Evolutionary conservation across 148 eudicot species (phyloP).

Genomic region (Amaranthus cruentus): DNA sequence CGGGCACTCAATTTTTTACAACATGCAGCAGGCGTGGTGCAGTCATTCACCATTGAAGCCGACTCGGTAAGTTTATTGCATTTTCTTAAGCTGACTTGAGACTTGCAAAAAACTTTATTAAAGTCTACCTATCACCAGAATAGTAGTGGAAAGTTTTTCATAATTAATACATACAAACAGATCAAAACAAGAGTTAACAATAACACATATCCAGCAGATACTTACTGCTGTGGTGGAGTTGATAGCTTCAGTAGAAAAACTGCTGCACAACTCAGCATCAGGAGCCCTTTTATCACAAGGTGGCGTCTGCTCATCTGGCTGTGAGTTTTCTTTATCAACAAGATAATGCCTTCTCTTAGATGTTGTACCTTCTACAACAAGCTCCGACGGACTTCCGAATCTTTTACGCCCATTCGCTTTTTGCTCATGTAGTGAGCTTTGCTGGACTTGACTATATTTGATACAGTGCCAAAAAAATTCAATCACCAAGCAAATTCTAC

Average conservation of each 20-base stretch:
- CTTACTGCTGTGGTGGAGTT: constrained; percentile 38
- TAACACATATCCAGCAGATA: constrained; percentile 3
- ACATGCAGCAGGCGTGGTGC: constrained; percentile 53
- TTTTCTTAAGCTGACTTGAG: constrained; percentile 54
- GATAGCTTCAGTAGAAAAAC: constrained; percentile 21
- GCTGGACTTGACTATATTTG: constrained; percentile 38
- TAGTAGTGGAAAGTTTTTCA: not conserved
- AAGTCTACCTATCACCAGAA: constrained; percentile 34
- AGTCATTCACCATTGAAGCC: constrained; percentile 17
- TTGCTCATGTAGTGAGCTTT: constrained; percentile 31
- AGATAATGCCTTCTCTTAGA: constrained; percentile 51
- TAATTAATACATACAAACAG: not conserved
- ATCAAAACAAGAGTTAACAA: not conserved
- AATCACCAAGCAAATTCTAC: not conserved
- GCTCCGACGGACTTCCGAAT: constrained; percentile 48
- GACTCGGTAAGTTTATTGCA: constrained; percentile 40
- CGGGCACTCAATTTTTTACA: constrained; percentile 29
- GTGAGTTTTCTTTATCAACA: constrained; percentile 24
- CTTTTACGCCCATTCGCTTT: constrained; percentile 46
- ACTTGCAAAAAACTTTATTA: constrained; percentile 24
- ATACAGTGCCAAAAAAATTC: constrained; percentile 2
- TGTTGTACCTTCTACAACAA: constrained; percentile 41
- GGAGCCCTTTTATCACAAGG: constrained; percentile 23
- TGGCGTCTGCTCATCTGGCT: constrained; percentile 23
- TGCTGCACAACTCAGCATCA: constrained; percentile 18